Conservation (phyloP, 768 basidiomycete species). For the Agaricus blazei region DNA sequence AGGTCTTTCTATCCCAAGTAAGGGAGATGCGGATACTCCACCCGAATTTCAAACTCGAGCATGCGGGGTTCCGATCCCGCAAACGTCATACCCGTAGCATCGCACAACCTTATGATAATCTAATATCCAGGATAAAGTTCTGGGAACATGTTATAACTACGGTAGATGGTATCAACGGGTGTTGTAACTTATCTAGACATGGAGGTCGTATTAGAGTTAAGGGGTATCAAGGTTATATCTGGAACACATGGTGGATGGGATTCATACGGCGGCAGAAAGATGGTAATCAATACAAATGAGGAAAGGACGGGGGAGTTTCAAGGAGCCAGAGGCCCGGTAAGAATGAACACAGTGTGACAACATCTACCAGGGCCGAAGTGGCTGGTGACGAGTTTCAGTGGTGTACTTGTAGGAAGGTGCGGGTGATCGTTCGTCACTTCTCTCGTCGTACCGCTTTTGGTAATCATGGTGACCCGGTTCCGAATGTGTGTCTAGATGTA, state of each 20-base stretch:
- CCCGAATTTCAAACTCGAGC: no score
- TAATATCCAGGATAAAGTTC: not conserved
- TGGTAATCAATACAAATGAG: no score
- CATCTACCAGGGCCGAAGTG: constrained; percentile 7
- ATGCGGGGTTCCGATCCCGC: not conserved
- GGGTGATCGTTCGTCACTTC: not conserved
- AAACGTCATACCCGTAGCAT: not conserved
- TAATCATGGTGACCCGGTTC: not conserved
- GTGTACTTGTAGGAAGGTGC: constrained; percentile 1
- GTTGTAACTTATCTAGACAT: no score
- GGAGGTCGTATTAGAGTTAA: not conserved
- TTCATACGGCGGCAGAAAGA: no score
- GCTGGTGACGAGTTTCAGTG: not conserved
- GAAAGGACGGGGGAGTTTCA: not conserved
- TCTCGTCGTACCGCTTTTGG: not conserved
- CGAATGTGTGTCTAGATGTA: constrained; percentile 3
- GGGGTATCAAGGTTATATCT: constrained; percentile 10
- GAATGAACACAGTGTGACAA: not conserved
- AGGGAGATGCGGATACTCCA: no score
- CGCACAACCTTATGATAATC: not conserved
- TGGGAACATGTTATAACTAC: not conserved
- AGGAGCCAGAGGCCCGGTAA: not conserved
- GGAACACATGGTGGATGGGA: no score
- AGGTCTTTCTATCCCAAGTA: no score
- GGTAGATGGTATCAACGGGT: constrained; percentile 11